Evolutionary conservation across 371 early-diverging fungal species (phyloP), one percentile per base, ranked within the genome.

Genomic region (Entomophthora muscae): DNA sequence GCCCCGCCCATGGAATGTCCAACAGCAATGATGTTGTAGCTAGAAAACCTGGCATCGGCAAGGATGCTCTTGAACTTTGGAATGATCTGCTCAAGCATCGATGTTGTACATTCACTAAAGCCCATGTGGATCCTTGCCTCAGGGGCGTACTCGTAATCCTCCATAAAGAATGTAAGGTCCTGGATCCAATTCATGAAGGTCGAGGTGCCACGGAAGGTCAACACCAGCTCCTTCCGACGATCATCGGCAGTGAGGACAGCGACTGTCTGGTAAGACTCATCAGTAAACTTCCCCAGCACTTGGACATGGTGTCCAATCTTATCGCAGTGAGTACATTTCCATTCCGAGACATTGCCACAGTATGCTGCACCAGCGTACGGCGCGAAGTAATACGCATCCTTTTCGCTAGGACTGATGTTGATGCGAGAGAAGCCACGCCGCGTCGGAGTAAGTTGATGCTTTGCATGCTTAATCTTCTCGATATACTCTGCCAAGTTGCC

Each of bases 1-100:
- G 57, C 57, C 17, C 66, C 66, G 28, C 66, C 66, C 52, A 66
- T 51, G 29, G 57, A 56, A 33, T 66, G 66, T 1, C 66, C 66
- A 52, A 56, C 56, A 10, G n/a, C n/a, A 56, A 66, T 33, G 31
- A 63, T 10, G n/a, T 63, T 63, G n/a, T 63, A 66, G 32, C 42
- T 53, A 26, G 63, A 57, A 57, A 61, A 30, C 32, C 54, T 2
- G 12, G 21, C n/a, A 30, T 31, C 12, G n/a, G 28, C 26, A 42
- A 42, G 5, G 42, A 42, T 17, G 5, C 17, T 5, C 42, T 42
- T 42, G 17, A 42, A 17, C 17, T 42, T 42, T 5, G 42, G 42
- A 42, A 42, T 42, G 42, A 42, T 42, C 17, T 42, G 5, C 17
- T 10, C 10, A 42, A 42, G 42, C 17, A 42, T 10, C 42, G 42